Evolutionary conservation across 2,329 filamentous ascomycete genomes (phyloP).

Genomic region (Alternaria sp.): DNA sequence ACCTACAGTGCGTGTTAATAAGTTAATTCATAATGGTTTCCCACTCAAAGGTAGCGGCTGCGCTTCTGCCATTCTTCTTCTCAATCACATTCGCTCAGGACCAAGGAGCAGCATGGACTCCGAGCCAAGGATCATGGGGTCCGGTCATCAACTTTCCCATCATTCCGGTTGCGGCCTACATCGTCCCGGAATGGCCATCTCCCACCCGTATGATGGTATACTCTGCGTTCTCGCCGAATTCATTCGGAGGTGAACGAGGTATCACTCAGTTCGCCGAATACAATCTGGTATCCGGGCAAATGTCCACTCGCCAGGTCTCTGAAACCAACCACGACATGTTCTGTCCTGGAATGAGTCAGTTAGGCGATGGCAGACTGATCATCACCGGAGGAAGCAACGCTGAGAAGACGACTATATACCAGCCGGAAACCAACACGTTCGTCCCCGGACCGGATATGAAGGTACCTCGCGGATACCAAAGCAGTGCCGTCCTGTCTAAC

Average conservation of each 20-base stretch:
- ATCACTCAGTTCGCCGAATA: conserved; percentile 33
- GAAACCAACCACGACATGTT: conserved; percentile 37
- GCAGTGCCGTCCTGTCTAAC: conserved; percentile 25
- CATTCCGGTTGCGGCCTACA: conserved; percentile 33
- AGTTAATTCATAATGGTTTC: not conserved
- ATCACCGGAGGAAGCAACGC: conserved; percentile 33
- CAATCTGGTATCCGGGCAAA: conserved; percentile 21
- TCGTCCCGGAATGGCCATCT: conserved; percentile 30
- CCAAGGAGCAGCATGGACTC: not conserved
- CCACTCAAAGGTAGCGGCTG: conserved; percentile 1
- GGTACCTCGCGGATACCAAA: conserved; percentile 28
- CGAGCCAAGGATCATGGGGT: conserved; percentile 20
- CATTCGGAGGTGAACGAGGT: conserved; percentile 24
- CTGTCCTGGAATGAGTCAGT: conserved; percentile 30
- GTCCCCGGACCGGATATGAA: conserved; percentile 25
- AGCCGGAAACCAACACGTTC: conserved; percentile 25
- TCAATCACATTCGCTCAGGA: conserved; percentile 10
- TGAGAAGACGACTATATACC: conserved; percentile 28
- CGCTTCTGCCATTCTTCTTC: not conserved
- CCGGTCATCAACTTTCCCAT: conserved; percentile 28
- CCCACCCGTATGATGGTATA: conserved; percentile 29
- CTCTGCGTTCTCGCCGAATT: conserved; percentile 24
- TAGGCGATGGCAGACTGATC: conserved; percentile 26
- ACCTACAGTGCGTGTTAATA: not conserved
- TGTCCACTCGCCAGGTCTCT: conserved; percentile 25